phyloP scores from a whole-genome alignment of 2,329 filamentous ascomycete species.

The Gaeumannomyces tritici region DNA sequence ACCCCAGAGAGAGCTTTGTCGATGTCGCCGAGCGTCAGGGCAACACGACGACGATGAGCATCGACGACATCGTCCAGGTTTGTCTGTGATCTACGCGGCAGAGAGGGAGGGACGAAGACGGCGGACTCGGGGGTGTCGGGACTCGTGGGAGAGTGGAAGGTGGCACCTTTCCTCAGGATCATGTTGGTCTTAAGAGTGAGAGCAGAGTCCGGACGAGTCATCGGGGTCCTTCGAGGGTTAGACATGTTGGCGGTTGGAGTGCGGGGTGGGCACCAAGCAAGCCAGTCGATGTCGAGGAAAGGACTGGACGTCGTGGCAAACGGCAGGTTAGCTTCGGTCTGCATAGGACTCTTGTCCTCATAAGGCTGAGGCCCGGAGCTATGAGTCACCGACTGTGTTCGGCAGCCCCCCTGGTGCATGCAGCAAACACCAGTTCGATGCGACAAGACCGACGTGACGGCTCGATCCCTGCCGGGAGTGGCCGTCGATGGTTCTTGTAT shows the following conservation, averaged over 20 bases:
- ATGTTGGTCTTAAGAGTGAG: conserved; percentile 44
- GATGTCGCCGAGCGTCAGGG: conserved; percentile 54
- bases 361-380: not conserved
- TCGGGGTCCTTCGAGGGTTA: conserved; percentile 29
- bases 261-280: conserved; percentile 12
- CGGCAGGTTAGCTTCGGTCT: not conserved
- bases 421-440: not conserved
- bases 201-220: conserved; percentile 33
- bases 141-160: conserved; percentile 46
- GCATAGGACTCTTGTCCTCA: not conserved
- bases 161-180: conserved; percentile 61
- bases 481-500: not conserved
- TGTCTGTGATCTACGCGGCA: conserved; percentile 60
- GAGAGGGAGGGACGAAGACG: conserved; percentile 37
- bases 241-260: conserved; percentile 18
- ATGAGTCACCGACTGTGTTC: not conserved
- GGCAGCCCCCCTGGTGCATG: not conserved
- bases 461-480: not conserved
- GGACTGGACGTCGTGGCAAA: not conserved
- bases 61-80: conserved; percentile 63
- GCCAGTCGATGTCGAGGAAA: not conserved
- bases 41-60: conserved; percentile 59
- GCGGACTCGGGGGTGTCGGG: conserved; percentile 16
- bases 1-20: conserved; percentile 49
- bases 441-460: not conserved